Conservation (phyloP, 179 eudicot species). For the Amaranthus tricolor region DNA sequence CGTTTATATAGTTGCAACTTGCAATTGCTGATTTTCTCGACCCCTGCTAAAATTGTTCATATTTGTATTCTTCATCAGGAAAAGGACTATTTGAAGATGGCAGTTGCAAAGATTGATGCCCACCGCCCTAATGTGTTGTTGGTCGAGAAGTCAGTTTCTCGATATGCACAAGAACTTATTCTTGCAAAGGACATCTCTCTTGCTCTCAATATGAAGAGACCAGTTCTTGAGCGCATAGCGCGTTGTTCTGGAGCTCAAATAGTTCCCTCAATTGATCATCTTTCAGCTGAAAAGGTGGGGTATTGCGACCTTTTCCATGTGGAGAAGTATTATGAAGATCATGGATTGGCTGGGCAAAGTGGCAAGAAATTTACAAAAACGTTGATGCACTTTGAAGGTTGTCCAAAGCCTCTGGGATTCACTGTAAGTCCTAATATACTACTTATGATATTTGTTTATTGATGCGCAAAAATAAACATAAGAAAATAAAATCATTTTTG, state of each 20-base stretch:
- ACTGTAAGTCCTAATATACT: conserved; percentile 64
- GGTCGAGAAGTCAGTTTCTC: conserved; percentile 98
- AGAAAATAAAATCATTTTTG: not conserved
- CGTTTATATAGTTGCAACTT: not conserved
- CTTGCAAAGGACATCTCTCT: conserved; percentile 89
- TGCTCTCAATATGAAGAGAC: conserved; percentile 81
- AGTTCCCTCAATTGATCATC: conserved; percentile 90
- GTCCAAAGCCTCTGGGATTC: conserved; percentile 96
- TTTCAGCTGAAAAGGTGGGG: conserved; percentile 73
- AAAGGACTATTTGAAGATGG: conserved; percentile 99
- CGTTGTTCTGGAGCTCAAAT: conserved; percentile 96
- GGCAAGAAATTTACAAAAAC: conserved; percentile 85
- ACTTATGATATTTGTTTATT: not conserved
- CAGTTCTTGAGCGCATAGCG: conserved; percentile 94
- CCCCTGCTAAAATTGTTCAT: not conserved
- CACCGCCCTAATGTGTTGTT: conserved; percentile 81
- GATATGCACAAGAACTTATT: conserved; percentile 91
- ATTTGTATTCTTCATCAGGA: conserved; percentile 46
- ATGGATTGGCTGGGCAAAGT: conserved; percentile 76
- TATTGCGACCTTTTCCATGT: conserved; percentile 84
- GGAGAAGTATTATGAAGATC: conserved; percentile 72
- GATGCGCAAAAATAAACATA: not conserved
- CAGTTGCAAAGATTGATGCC: conserved; percentile 92
- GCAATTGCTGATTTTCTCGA: conserved; percentile 6
- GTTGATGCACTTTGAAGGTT: conserved; percentile 96